phyloP scores from a whole-genome alignment of 805 yeast species.

The Myxozyma neotropica region DNA sequence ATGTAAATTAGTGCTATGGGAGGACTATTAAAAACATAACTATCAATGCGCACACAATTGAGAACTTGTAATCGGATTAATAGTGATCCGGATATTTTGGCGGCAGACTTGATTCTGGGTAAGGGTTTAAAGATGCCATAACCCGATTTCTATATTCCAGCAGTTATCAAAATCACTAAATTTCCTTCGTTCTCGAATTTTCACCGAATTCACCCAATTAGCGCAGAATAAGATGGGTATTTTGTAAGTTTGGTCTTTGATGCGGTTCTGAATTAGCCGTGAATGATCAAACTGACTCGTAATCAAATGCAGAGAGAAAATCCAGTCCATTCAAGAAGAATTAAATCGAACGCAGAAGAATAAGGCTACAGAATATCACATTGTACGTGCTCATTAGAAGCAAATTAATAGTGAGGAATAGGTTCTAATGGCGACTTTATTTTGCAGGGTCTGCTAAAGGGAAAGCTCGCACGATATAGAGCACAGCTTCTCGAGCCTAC shows the following conservation, averaged over 20 bases:
- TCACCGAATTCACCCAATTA: neutral
- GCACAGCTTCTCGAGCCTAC: constrained; percentile 90
- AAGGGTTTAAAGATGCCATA: too few species aligned
- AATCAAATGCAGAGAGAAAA: constrained; percentile 27
- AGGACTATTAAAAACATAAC: too few species aligned
- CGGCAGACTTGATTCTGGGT: too few species aligned
- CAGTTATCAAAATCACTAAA: too few species aligned
- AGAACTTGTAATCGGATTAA: too few species aligned
- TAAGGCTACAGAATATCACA: constrained; percentile 96
- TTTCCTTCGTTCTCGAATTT: too few species aligned
- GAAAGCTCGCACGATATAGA: constrained; percentile 84
- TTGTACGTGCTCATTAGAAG: constrained; percentile 47
- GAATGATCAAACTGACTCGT: neutral
- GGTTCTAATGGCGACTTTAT: neutral
- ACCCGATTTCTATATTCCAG: too few species aligned
- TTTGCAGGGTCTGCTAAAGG: constrained; percentile 68
- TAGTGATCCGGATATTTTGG: too few species aligned
- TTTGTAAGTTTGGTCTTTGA: constrained; percentile 11
- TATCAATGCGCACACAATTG: too few species aligned
- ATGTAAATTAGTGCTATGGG: too few species aligned
- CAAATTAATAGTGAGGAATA: neutral
- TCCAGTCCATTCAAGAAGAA: constrained; percentile 77
- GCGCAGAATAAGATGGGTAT: constrained; percentile 14
- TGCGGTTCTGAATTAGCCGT: neutral
- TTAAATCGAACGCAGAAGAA: constrained; percentile 94